Evolutionary conservation across 2,329 filamentous ascomycete genomes (phyloP).

Genomic region (Phialophora chinensis): DNA sequence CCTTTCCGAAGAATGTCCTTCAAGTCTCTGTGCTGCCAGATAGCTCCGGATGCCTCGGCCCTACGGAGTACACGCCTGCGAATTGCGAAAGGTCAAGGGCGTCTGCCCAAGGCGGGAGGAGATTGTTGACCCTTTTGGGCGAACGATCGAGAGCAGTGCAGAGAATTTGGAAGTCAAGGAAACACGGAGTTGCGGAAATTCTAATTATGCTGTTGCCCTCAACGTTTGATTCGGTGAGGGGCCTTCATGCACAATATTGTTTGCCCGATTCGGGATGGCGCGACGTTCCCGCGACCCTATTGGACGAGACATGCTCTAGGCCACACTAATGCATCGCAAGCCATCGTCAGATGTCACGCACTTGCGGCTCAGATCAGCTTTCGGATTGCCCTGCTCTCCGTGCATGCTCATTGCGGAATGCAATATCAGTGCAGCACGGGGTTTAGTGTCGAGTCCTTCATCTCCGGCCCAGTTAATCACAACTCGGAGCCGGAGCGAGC

Average conservation of each 20-base stretch:
- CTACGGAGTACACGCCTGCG: too few species aligned
- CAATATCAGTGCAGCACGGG: background rate
- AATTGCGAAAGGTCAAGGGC: background rate
- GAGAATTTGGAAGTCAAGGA: background rate
- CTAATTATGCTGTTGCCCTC: too few species aligned
- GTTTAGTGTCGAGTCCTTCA: background rate
- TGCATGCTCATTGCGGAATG: background rate
- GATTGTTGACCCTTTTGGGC: background rate
- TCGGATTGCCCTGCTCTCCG: background rate
- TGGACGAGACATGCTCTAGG: background rate
- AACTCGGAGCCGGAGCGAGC: constrained; percentile 7
- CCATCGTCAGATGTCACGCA: too few species aligned
- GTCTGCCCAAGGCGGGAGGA: background rate
- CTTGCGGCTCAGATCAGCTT: too few species aligned
- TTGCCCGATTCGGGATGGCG: background rate
- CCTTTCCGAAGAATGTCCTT: background rate
- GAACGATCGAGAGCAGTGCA: background rate
- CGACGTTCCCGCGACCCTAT: too few species aligned
- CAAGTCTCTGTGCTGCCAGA: too few species aligned
- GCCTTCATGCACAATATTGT: constrained; percentile 7
- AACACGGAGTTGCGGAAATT: too few species aligned
- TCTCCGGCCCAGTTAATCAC: background rate
- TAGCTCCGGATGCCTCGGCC: too few species aligned
- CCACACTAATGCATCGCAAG: background rate
- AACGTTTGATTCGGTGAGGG: background rate